phyloP scores from a whole-genome alignment of 208 protist species.

The Trypanosomatidae sp. region DNA sequence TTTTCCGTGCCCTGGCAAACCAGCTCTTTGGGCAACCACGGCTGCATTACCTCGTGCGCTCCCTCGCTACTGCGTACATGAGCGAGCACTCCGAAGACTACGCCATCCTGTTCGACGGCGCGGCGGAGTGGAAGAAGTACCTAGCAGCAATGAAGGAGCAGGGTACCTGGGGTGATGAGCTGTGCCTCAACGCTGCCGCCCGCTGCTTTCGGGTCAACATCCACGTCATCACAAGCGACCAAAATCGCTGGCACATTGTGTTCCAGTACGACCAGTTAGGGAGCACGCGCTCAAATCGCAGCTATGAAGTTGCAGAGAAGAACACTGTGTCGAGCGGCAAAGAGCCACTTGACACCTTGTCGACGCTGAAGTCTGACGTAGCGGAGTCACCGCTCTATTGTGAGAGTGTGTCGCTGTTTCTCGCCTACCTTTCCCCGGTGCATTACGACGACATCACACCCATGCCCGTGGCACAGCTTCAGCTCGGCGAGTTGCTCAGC shows the following conservation, averaged over 20 bases:
- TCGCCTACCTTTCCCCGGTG: constrained; percentile 71
- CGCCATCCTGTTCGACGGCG: constrained; percentile 62
- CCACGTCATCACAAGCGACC: constrained; percentile 84
- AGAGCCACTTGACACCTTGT: constrained; percentile 1
- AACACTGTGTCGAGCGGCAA: constrained; percentile 4
- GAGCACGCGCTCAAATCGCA: constrained; percentile 22
- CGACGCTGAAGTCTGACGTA: constrained; percentile 3
- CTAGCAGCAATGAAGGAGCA: constrained; percentile 50
- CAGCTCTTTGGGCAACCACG: constrained; percentile 70
- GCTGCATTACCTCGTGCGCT: constrained; percentile 62
- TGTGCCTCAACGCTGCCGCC: constrained; percentile 83
- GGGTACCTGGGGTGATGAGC: constrained; percentile 82
- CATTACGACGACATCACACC: constrained; percentile 84
- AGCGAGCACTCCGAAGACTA: constrained; percentile 50
- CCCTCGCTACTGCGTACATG: constrained; percentile 76
- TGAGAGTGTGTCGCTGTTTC: constrained; percentile 59
- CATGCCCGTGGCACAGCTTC: constrained; percentile 25
- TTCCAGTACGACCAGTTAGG: constrained; percentile 73
- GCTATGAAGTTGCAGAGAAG: not conserved
- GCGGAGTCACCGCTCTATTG: constrained; percentile 1
- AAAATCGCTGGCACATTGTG: constrained; percentile 70
- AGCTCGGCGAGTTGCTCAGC: constrained; percentile 45
- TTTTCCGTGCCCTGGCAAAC: constrained; percentile 71
- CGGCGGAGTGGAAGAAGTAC: constrained; percentile 60
- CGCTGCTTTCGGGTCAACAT: constrained; percentile 85